Evolutionary conservation across 2,329 filamentous ascomycete species (phyloP).

Genomic region (Ophiosphaerella narmari): DNA sequence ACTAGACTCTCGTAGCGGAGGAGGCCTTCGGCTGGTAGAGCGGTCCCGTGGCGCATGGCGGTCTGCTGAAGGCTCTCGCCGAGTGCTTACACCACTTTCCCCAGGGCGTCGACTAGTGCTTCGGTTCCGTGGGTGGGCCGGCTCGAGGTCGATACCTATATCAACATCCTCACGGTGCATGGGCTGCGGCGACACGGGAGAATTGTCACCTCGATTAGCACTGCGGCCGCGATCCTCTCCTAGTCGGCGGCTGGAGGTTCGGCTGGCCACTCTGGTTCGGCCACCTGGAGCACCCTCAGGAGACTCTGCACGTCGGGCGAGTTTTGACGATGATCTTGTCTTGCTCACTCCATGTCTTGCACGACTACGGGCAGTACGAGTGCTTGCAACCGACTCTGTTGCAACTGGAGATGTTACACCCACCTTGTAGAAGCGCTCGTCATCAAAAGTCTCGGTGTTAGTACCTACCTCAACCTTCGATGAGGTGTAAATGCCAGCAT

Average conservation of each 20-base stretch:
- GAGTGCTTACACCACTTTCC: slow-evolving; percentile 50
- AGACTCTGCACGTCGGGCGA: slow-evolving; percentile 40
- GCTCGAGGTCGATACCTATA: slow-evolving; percentile 67
- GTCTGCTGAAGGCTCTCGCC: slow-evolving; percentile 55
- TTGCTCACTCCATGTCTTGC: slow-evolving; percentile 39
- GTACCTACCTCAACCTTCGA: slow-evolving; percentile 47
- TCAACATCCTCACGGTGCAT: slow-evolving; percentile 66
- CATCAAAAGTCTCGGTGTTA: slow-evolving; percentile 54
- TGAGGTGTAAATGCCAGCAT: slow-evolving; percentile 58
- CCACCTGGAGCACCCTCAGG: slow-evolving; percentile 35
- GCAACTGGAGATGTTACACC: slow-evolving; percentile 42
- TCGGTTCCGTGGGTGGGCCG: slow-evolving; percentile 54
- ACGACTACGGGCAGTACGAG: slow-evolving; percentile 41
- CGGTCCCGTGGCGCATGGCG: slow-evolving; percentile 40
- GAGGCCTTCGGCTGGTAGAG: slow-evolving; percentile 42
- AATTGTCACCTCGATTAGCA: slow-evolving; percentile 57
- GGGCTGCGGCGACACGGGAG: slow-evolving; percentile 80
- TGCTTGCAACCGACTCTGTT: slow-evolving; percentile 43
- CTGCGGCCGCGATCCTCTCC: slow-evolving; percentile 42
- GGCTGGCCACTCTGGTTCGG: slow-evolving; percentile 39
- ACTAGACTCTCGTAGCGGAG: slow-evolving; percentile 36
- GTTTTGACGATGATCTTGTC: slow-evolving; percentile 44
- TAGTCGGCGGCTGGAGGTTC: slow-evolving; percentile 43
- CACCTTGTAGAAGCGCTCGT: slow-evolving; percentile 55
- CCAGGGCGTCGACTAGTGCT: slow-evolving; percentile 57